These are phyloP conservation scores for Periconia sp. DNA, from an alignment of 2,329 filamentous ascomycete species.

Conservation along the genomic window DNA sequence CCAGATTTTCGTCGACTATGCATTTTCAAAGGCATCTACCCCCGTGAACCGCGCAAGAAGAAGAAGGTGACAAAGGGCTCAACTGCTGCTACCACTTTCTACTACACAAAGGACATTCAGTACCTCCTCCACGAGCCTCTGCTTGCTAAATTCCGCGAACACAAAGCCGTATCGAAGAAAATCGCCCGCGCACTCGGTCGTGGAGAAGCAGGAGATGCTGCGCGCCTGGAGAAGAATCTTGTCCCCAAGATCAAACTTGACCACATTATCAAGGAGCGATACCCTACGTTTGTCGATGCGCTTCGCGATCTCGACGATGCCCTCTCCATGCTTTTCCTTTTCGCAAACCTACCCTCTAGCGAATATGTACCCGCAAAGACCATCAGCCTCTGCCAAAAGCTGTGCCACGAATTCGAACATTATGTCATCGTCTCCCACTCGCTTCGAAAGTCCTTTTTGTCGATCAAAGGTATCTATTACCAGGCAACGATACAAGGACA, in stretches of 20 bases:
- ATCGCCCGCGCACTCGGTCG: constrained; percentile 89
- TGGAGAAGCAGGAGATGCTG: constrained; percentile 86
- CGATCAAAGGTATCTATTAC: constrained; percentile 99
- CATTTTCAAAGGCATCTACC: constrained; percentile 99
- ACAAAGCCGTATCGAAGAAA: constrained; percentile 97
- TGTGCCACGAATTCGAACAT: constrained; percentile 96
- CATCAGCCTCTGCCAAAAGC: constrained; percentile 88
- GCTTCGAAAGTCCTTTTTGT: constrained; percentile 92
- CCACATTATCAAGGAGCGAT: constrained; percentile 96
- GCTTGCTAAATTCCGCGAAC: constrained; percentile 91
- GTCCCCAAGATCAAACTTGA: constrained; percentile 89
- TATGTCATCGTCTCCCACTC: constrained; percentile 92
- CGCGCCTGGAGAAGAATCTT: constrained; percentile 86
- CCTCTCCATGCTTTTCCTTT: constrained; percentile 94
- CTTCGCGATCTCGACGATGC: constrained; percentile 95
- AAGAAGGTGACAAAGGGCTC: constrained; percentile 94
- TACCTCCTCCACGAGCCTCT: constrained; percentile 97
- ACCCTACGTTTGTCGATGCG: constrained; percentile 94
- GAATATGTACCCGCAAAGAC: constrained; percentile 90
- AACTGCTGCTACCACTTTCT: constrained; percentile 89
- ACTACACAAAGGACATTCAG: constrained; percentile 93
- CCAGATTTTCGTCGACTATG: constrained; percentile 97
- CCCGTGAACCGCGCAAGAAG: constrained; percentile 92
- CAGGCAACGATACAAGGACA: constrained; percentile 96
- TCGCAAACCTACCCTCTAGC: constrained; percentile 92